Conservation (phyloP, 2,329 filamentous ascomycete genomes). For the Ramichloridium luteum region DNA sequence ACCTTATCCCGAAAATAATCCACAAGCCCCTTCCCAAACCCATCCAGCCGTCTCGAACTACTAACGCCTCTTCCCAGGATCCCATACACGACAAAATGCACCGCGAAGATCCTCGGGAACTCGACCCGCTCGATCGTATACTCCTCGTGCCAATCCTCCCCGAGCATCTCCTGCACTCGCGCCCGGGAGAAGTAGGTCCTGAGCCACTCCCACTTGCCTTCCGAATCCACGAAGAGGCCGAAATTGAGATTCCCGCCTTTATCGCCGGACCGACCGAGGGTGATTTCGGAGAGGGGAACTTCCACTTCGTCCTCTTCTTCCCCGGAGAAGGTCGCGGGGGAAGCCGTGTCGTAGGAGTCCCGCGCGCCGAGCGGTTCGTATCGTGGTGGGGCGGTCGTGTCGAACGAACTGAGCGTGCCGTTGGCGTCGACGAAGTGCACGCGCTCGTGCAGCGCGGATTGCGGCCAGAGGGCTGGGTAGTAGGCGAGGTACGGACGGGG, state of each 20-base stretch:
- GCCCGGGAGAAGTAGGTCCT: slow-evolving; percentile 16
- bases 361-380: slow-evolving; percentile 12
- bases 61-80: slow-evolving; percentile 16
- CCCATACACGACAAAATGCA: slow-evolving; percentile 27
- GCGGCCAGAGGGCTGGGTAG: slow-evolving; percentile 15
- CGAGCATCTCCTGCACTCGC: slow-evolving; percentile 19
- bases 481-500: slow-evolving; percentile 18
- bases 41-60: slow-evolving; percentile 14
- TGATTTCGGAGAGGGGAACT: slow-evolving; percentile 25
- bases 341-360: slow-evolving; percentile 22
- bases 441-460: slow-evolving; percentile 14
- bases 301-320: slow-evolving; percentile 24
- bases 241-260: slow-evolving; percentile 23
- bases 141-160: slow-evolving; percentile 18
- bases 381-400: slow-evolving; percentile 8
- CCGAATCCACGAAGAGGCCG: slow-evolving; percentile 29
- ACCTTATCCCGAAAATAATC: slow-evolving; percentile 15
- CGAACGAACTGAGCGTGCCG: too few species aligned
- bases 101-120: slow-evolving; percentile 27
- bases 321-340: slow-evolving; percentile 23
- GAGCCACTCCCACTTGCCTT: slow-evolving; percentile 22
- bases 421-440: slow-evolving; percentile 15
- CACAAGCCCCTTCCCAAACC: slow-evolving; percentile 15
- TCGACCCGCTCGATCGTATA: slow-evolving; percentile 28
- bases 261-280: slow-evolving; percentile 21